phyloP scores from a whole-genome alignment of 495 filamentous ascomycete genomes.

The Penicillium lividum region DNA sequence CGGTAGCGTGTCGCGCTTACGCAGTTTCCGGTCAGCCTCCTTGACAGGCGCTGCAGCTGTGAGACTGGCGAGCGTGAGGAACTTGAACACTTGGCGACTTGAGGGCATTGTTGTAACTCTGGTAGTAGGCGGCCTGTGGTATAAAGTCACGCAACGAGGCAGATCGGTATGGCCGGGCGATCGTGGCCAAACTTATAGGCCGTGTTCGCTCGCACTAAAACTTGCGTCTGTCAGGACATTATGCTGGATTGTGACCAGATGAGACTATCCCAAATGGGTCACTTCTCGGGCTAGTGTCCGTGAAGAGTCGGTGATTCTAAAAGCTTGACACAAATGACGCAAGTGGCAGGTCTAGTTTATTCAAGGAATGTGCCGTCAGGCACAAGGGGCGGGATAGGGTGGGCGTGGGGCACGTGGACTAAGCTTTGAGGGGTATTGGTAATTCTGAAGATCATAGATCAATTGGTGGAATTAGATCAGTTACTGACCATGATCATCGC shows the following conservation, averaged over 20 bases:
- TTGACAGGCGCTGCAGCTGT: neutral
- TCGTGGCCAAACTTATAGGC: neutral
- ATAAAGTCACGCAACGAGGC: neutral
- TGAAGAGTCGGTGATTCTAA: neutral
- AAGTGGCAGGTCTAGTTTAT: neutral
- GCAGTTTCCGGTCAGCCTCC: neutral
- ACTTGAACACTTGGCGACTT: neutral
- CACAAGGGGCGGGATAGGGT: neutral
- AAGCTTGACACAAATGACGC: neutral
- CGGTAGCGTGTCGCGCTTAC: constrained; percentile 3
- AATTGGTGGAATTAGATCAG: neutral
- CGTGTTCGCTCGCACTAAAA: neutral
- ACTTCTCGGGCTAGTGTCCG: neutral
- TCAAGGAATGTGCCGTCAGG: neutral
- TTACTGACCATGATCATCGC: neutral
- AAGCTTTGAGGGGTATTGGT: neutral
- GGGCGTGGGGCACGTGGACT: neutral
- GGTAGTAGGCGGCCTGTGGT: neutral
- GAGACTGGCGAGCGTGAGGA: constrained; percentile 5
- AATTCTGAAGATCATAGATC: neutral
- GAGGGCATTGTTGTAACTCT: neutral
- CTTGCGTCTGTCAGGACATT: neutral
- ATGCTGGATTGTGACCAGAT: neutral
- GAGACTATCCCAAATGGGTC: neutral
- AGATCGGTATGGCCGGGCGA: neutral